Conservation (phyloP, 2,329 filamentous ascomycete genomes). For the Cryphonectria radicalis region DNA sequence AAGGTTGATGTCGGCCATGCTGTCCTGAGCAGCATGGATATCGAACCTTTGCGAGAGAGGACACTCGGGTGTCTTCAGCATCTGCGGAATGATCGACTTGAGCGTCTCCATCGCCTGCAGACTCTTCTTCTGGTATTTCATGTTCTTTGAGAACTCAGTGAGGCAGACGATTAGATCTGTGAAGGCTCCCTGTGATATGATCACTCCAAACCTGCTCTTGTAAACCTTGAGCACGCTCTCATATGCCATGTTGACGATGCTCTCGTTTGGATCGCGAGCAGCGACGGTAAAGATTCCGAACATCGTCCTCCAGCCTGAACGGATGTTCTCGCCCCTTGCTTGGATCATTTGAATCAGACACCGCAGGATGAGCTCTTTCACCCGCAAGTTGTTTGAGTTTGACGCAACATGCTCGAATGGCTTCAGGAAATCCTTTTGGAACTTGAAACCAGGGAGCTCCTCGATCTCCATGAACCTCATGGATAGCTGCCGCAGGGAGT, state of each 20-base stretch:
- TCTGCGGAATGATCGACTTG: slow-evolving; percentile 90
- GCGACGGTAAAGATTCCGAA: slow-evolving; percentile 98
- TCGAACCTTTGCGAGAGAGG: slow-evolving; percentile 73
- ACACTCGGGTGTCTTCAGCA: slow-evolving; percentile 95
- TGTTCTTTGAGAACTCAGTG: slow-evolving; percentile 98
- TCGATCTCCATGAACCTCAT: slow-evolving; percentile 99
- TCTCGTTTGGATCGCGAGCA: slow-evolving; percentile 89
- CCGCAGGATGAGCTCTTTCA: slow-evolving; percentile 96
- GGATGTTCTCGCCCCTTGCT: slow-evolving; percentile 92
- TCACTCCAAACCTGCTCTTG: slow-evolving; percentile 91
- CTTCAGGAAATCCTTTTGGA: slow-evolving; percentile 98
- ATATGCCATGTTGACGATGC: slow-evolving; percentile 94
- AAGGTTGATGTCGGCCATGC: slow-evolving; percentile 47
- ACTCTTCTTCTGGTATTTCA: slow-evolving; percentile 98
- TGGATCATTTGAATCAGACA: slow-evolving; percentile 99
- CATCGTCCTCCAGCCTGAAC: slow-evolving; percentile 98
- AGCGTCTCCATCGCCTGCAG: slow-evolving; percentile 93
- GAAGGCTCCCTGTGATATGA: slow-evolving; percentile 95
- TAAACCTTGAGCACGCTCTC: slow-evolving; percentile 97
- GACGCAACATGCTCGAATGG: slow-evolving; percentile 97
- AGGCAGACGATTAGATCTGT: slow-evolving; percentile 95
- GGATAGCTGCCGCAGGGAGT: slow-evolving; percentile 91
- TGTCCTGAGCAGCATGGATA: slow-evolving; percentile 39
- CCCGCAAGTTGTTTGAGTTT: slow-evolving; percentile 86
- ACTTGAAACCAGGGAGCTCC: slow-evolving; percentile 97